Conservation (phyloP, 257 asterid species). For the Fraxinus quadrangulata region DNA sequence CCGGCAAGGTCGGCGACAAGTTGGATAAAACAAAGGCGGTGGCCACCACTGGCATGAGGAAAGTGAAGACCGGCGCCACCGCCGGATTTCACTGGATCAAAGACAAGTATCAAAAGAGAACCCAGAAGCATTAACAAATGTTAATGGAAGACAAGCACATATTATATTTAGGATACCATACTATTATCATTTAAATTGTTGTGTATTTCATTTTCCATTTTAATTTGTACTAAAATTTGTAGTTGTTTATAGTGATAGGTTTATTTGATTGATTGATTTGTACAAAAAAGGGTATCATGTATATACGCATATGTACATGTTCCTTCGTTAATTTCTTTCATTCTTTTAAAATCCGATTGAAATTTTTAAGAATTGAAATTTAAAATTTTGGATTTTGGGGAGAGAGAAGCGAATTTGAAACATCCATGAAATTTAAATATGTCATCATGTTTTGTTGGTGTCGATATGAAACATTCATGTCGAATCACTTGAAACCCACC, state of each 20-base stretch:
- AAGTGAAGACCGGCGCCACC: slow-evolving; percentile 42
- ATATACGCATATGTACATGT: no score
- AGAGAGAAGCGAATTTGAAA: no score
- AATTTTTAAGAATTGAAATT: no score
- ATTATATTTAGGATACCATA: neutral
- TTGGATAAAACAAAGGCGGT: slow-evolving; percentile 38
- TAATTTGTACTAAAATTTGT: neutral
- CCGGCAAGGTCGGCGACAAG: slow-evolving; percentile 39
- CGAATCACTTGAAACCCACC: no score
- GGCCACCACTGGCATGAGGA: slow-evolving; percentile 45
- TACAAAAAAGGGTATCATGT: neutral
- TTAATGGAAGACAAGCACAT: neutral
- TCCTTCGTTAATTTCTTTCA: no score
- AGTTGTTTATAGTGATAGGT: neutral
- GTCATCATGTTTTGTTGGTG: no score
- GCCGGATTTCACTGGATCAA: slow-evolving; percentile 50
- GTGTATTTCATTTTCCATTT: neutral
- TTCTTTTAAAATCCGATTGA: no score
- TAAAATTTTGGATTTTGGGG: no score
- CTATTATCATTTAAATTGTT: neutral
- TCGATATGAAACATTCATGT: no score
- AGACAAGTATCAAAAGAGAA: slow-evolving; percentile 35
- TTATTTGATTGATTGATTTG: neutral
- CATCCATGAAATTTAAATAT: no score
- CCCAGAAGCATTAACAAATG: slow-evolving; percentile 26